Evolutionary conservation across 2,329 filamentous ascomycete species (phyloP), one percentile per base, ranked within the genome.

Genomic region (Metarhizium album): DNA sequence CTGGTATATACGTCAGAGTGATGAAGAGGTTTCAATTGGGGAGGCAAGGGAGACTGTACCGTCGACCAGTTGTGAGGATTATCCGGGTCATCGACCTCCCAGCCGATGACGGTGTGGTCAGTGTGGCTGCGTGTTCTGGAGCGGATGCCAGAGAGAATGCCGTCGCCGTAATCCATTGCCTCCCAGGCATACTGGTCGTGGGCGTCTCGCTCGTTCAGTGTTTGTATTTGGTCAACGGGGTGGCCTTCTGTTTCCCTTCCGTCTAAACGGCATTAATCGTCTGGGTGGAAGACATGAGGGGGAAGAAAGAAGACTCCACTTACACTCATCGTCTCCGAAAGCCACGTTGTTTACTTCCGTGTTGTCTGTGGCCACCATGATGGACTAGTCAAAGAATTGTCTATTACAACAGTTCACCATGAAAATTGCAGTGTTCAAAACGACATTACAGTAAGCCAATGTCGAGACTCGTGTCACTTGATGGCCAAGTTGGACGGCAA

Each of bases 21-120:
- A 22, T 42, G 16, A 20, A 3, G 11, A 3, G 16, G 6, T 22
- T 22, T 18, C 22, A n/a, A 13, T 42, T 20, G n/a, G 37, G 1
- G 18, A 20, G 7, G 3, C 33, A 16, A 14, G 31, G 31, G n/a
- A 22, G n/a, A 49, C 18, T 64, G 54, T 60, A 70, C 69, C 45
- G 54, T 59, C 14, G 72, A 65, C 73, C 74, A 79, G 60, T 79
- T 78, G 60, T 76, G 70, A 2, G 76, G 76, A 51, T 79, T 77
- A 52, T 76, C 74, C 2, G 68, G 63, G 53, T 79, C 76, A 42
- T 73, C 60, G 2, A 65, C 56, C 3, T 71, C 67, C 74, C 75
- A 79, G 2, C 67, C 64, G 55, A 78, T 64, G 37, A 75, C 55
- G 2, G 61, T 58, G 42, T 67, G 62, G 42, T 64, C 59, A 5